Evolutionary conservation across 2,329 filamentous ascomycete genomes (phyloP).

Genomic region (Xylariaceae sp.): DNA sequence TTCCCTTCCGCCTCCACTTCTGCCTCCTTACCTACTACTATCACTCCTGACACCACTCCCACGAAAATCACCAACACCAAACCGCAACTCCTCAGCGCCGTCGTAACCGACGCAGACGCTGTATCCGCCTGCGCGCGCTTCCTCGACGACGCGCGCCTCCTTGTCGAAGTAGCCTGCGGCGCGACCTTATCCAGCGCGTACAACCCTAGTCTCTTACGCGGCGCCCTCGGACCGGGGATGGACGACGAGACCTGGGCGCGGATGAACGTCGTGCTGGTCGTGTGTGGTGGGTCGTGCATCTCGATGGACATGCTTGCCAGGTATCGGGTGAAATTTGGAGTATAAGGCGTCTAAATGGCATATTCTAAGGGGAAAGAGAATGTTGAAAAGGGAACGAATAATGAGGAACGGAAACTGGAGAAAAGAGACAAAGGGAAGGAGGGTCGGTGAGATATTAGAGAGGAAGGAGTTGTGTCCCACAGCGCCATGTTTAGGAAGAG

Average conservation of each 20-base stretch:
- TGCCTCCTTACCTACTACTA: neutral
- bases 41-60: too few relatives aligned
- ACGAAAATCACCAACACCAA: constrained; percentile 23
- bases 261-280: constrained; percentile 80
- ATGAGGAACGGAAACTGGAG: neutral
- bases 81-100: constrained; percentile 58
- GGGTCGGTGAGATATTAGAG: neutral
- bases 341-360: too few relatives aligned
- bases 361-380: too few relatives aligned
- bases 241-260: constrained; percentile 64
- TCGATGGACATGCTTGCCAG: constrained; percentile 65
- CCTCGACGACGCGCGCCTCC: constrained; percentile 79
- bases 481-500: neutral
- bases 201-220: constrained; percentile 62
- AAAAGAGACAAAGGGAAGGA: neutral
- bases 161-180: constrained; percentile 87
- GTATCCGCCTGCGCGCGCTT: constrained; percentile 78
- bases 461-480: neutral
- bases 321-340: constrained; percentile 60
- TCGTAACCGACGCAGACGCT: constrained; percentile 78
- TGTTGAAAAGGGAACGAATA: too few relatives aligned
- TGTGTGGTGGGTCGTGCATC: constrained; percentile 81
- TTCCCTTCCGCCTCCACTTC: neutral
- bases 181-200: constrained; percentile 77
- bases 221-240: constrained; percentile 60